Evolutionary conservation across 768 basidiomycete genomes (phyloP), one percentile per base, ranked within the genome.

Genomic region (Trametes punicea): DNA sequence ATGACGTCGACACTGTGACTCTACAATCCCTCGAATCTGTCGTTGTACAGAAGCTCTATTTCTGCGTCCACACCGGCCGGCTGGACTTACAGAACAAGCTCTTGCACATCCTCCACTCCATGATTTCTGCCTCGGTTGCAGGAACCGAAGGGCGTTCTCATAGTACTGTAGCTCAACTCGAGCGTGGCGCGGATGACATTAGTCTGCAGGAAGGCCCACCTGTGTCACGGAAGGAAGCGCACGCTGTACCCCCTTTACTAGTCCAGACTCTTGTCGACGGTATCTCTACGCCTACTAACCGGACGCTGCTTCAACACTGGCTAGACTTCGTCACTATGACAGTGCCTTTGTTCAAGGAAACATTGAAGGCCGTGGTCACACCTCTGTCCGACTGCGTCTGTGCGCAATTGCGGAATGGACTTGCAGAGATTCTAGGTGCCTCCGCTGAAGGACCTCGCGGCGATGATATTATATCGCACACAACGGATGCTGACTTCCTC

Each of bases 291-390:
- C 73, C 77, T 9, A 71, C 79, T 27, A 97, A 96, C 71, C 82
- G 86, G 26, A 79, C 92, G 1, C 80, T 96, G 23, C 70, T 96
- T 27, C 95, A 97, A 65, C 92, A 97, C 64, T 98, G 96, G 96
- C 77, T 98, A 25, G 96, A 98, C 68, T 98, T 99, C 68, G 79
- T 98, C 56, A 79, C 96, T 51, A 90, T 91, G 85, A 90, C 93
- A 1, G 74, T 95, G 16, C 86, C 92, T 4, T 90, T 93, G 62
- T 90, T 93, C 66, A 87, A 88, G 55, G 84, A 85, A 18, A 75
- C 81, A 2, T 73, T 91, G 1, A 82, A 86, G 48, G 74, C 79
- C 9, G 78, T 86, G 31, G 75, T 96, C 21, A 73, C 81, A 2
- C 87, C 93, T 2, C 75, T 98, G 26, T 85, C 81, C 57, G 92